Evolutionary conservation across 2,329 filamentous ascomycete species (phyloP).

Genomic region (Fusarium duplospermum): DNA sequence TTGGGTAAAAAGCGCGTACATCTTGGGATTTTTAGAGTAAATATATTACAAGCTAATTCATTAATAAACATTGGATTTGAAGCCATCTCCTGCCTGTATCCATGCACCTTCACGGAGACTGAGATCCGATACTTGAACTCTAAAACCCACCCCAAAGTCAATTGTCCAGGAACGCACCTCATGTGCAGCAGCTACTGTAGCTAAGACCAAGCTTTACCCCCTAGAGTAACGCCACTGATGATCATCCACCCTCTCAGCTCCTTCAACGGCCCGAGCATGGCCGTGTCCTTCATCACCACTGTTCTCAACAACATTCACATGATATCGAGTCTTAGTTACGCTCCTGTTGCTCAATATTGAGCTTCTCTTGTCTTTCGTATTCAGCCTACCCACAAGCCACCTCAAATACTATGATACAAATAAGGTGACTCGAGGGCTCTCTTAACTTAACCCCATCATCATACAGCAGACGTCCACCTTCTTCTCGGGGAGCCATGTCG

Average conservation of each 20-base stretch:
- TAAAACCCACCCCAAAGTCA: not conserved
- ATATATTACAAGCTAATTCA: constrained; percentile 36
- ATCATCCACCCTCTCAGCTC: not conserved
- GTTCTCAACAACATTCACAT: not conserved
- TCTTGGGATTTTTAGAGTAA: constrained; percentile 27
- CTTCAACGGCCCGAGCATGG: not conserved
- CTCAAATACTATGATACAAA: constrained; percentile 34
- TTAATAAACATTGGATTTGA: constrained; percentile 32
- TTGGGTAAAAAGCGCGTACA: constrained; percentile 23
- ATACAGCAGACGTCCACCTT: constrained; percentile 30
- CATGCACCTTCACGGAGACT: not conserved
- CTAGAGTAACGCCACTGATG: not conserved
- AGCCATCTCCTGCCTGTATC: not conserved
- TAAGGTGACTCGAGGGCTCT: constrained; percentile 8
- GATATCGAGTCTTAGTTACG: not conserved
- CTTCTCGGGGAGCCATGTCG: constrained; percentile 12
- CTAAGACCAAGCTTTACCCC: not conserved
- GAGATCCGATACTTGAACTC: not conserved
- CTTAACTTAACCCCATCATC: constrained; percentile 32
- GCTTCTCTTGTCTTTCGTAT: constrained; percentile 25
- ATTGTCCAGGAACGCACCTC: not conserved
- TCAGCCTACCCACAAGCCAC: constrained; percentile 5
- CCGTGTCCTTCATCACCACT: not conserved
- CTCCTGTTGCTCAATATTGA: constrained; percentile 24
- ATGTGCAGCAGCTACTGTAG: not conserved